Evolutionary conservation across 345 rosid species (phyloP), one percentile per base, ranked within the genome.

Genomic region (Hibiscus tridactylites): DNA sequence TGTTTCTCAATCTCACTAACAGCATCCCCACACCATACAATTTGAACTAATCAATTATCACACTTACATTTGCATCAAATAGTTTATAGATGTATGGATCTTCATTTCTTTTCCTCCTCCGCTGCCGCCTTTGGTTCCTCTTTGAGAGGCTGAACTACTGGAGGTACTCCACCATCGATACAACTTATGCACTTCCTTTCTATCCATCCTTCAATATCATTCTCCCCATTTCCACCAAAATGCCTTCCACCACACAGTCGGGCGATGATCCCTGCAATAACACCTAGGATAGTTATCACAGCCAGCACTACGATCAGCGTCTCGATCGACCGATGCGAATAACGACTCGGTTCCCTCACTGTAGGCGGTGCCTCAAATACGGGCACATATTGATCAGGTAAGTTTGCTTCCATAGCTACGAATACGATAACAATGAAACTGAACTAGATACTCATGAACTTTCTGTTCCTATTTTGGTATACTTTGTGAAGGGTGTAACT

Each of bases 151-250:
- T 83, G 39, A 35, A 5, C 67, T 4, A 81, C 16, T 3, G 84
- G 56, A 2, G 94, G 80, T 37, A 94, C 46, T 6, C 97, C 97
- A 10, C 90, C 90, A 57, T 94, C 98, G 29, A 94, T 85, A 86
- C 98, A 94, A 74, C 83, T 91, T 72, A 91, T 81, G 60, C 98
- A 94, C 78, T 79, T 90, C 33, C 78, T 84, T 75, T 94, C 98
- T 8, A 94, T 87, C 97, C 98, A 94, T 21, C 97, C 98, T 85
- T 94, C 98, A 2, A 91, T 81, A 78, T 94, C 96, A 54, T 84
- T 79, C 80, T 91, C 97, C 33, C 97, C 94, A 39, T 81, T 80
- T 56, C 82, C 83, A 39, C 88, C 89, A 59, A 87, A 82, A 79
- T 87, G 95, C 54, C 91, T 77, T 39, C 97, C 97, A 0, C 96